Conservation (phyloP, 352 stramenopile species). For the Thraustochytrium sp. region DNA sequence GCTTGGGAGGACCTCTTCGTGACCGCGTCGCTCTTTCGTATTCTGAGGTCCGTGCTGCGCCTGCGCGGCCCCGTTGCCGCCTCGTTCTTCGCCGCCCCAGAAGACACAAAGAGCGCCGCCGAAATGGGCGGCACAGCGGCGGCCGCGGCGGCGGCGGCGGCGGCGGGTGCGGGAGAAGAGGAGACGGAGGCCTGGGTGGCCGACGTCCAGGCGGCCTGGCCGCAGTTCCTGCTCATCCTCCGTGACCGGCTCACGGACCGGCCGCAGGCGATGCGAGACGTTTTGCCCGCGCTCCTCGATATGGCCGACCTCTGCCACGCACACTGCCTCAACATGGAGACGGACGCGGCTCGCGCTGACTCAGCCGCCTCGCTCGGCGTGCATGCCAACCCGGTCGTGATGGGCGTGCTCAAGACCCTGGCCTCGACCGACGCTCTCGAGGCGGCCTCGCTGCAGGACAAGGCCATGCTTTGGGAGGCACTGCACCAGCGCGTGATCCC, state of each 20-base stretch:
- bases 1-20: neutral
- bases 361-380: neutral
- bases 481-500: neutral
- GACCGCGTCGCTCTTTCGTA: neutral
- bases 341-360: neutral
- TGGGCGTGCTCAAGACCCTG: slow-evolving; percentile 5
- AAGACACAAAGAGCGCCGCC: too few species aligned
- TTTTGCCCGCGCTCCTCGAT: slow-evolving; percentile 20
- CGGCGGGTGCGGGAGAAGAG: neutral
- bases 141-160: neutral
- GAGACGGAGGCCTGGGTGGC: neutral
- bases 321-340: neutral
- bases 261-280: neutral
- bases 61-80: neutral
- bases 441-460: neutral
- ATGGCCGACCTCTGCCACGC: slow-evolving; percentile 7
- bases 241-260: slow-evolving; percentile 10
- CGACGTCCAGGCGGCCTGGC: neutral
- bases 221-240: slow-evolving; percentile 20
- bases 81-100: too few species aligned
- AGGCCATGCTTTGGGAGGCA: slow-evolving; percentile 13
- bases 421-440: neutral
- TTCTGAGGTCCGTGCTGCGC: neutral
- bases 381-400: neutral
- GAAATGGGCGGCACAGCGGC: neutral